Base-by-base conservation (phyloP, 176 grass and related monocot genomes). In the Triticum turgidum region DNA sequence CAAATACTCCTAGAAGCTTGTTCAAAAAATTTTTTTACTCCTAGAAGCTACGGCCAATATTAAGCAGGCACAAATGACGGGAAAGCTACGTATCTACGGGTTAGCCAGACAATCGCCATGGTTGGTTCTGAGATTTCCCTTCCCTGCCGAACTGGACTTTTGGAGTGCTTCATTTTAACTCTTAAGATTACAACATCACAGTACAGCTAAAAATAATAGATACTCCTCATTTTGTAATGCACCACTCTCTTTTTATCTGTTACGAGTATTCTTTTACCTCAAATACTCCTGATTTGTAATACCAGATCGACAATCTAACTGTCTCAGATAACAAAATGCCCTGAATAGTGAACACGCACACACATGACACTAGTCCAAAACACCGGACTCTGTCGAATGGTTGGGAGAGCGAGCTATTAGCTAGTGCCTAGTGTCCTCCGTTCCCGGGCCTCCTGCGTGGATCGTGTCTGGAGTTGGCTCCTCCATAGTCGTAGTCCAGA, bases 401-500 rank as follows among this genome's bases (percentile, higher is more conserved):
- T 1, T 18, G 7, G 65, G 7, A 15, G 30, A 39, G 8, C 8
- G 7, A 33, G 6, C 8, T 17, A 34, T 20, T 37, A 13, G 11
- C 24, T 12, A 20, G 68, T 91, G 89, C 24, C 24, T n/a, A 20
- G 68, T 87, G 89, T 12, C 93, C 90, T 10, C 93, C 90, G 25
- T 30, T 84, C 20, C 93, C 90, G 47, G 89, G 83, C 81, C 75
- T 98, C 74, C 71, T 92, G 38, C 75, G 91, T 15, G 85, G 96
- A 25, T 95, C 96, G 61, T 98, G 96, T 63, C 54, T 93, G 10
- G 81, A 20, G 83, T 95, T 98, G 70, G 88, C 75, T n/a, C 88
- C 93, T 85, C 93, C 93, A 12, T 94, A 92, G 66, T 95, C 93
- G 21, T 98, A 98, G 52, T 98, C 96, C 72, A 83, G 88, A 78